Base-by-base conservation (phyloP, 192 early-diverging fungal species). In the Coemansia sp. region DNA sequence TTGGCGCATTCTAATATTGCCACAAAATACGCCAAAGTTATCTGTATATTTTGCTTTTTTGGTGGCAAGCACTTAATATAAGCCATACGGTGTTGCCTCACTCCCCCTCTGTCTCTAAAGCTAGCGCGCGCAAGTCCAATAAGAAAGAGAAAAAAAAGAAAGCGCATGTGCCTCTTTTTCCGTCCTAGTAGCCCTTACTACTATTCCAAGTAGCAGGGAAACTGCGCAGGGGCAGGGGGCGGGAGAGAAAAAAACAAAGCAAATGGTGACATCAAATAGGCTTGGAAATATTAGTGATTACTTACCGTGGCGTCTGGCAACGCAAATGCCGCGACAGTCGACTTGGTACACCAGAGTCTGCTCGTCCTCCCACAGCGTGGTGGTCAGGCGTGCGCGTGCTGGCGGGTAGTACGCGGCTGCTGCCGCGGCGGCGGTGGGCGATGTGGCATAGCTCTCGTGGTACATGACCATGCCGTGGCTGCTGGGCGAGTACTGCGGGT, bases 321-420 rank as follows among this genome's bases (percentile, higher is more conserved):
- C 90, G 64, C 90, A 92, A 23, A 91, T 88, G 7, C 90, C 89
- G 70, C 87, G 86, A 48, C 87, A 89, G 79, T 92, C 91, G 52
- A 92, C 91, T 65, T 92, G 91, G 61, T 88, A 92, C 58, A 89
- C 90, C 43, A 89, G 75, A 2, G 91, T 92, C 37, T 85, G 82
- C 77, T 92, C 91, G 77, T 92, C 91, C 74, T 92, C 91, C 91
- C 91, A 92, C 59, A 92, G 81, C 34, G 90, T 91, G 13, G 89
- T 91, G 15, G 89, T 82, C 56, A 82, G 71, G 45, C 79, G 79
- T 9, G 79, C 79, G 18, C 79, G 70, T 8, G 65, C 66, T 63
- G 64, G 78, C 53, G 74, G 75, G 65, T 92, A 67, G 82, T 74
- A 74, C 72, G 85, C 42, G 70, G 81, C 59, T 63, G 75, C 57